Base-by-base conservation (phyloP, 176 grass and related monocot genomes). In the Puya raimondii region DNA sequence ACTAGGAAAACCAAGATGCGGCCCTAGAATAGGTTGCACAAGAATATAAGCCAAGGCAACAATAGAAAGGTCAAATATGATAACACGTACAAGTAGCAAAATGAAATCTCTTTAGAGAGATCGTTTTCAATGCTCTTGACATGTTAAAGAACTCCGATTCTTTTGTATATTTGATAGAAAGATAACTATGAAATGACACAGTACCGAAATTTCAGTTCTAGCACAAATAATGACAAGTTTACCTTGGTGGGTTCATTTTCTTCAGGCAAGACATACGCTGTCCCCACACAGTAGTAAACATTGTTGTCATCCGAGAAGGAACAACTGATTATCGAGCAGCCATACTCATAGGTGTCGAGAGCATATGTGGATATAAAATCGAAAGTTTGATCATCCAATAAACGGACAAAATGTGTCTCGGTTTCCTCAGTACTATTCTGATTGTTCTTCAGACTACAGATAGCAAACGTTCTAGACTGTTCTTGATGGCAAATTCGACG, bases 211-310 rank as follows among this genome's bases (percentile, higher is more conserved):
- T 61, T 61, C 56, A 61, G 14, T 61, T 14, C 11, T 56, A 56
- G 3, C 52, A 56, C 16, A 61, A 20, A 10, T 1, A 61, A 20
- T 61, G 9, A 10, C n/a, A 22, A 61, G 4, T 56, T 61, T 78
- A 97, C 93, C 93, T 97, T 97, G 47, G 64, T 72, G n/a, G 89
- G 93, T 65, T 97, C 93, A 76, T 87, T 90, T 81, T 92, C 89
- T 77, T 97, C 86, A 9, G 93, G 93, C 50, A 97, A 51, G 83
- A 97, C 84, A 85, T 97, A 97, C 49, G 89, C 86, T 10, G 93
- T 97, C 51, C 89, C 93, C 22, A 97, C 76, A 74, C 89, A 92
- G 64, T 97, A 97, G 76, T 97, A 97, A 42, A 83, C 86, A 23
- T 87, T 92, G 76, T 51, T 89, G 70, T 96, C 92, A 72, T 96